Conservation (phyloP, 2,329 filamentous ascomycete genomes). For the Aureobasidium sp. region DNA sequence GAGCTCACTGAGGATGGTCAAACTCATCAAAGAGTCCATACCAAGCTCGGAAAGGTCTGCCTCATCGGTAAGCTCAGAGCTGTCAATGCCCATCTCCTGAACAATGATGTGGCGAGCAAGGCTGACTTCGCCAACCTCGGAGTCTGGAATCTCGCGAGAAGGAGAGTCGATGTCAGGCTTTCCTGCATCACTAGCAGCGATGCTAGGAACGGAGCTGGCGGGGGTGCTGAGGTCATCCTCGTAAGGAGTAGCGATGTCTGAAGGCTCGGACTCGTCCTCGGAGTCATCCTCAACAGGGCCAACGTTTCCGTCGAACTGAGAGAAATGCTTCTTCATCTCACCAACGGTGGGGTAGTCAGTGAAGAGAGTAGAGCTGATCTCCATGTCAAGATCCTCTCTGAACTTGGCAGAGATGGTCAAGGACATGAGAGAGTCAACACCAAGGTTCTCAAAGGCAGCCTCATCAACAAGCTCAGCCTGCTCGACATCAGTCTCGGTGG, state of each 20-base stretch:
- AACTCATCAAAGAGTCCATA: constrained; percentile 46
- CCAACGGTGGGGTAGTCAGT: constrained; percentile 52
- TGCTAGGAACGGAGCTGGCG: constrained; percentile 40
- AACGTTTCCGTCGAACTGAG: constrained; percentile 39
- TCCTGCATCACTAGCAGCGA: constrained; percentile 31
- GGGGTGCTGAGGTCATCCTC: constrained; percentile 37
- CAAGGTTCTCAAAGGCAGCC: constrained; percentile 53
- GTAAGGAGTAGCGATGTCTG: constrained; percentile 35
- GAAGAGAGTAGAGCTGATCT: constrained; percentile 51
- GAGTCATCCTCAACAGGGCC: constrained; percentile 26
- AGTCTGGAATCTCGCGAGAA: constrained; percentile 24
- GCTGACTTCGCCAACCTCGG: constrained; percentile 32
- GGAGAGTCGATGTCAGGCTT: constrained; percentile 29
- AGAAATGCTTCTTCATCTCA: constrained; percentile 50
- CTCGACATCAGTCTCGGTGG: constrained; percentile 55
- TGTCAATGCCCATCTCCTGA: constrained; percentile 57
- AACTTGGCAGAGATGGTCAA: constrained; percentile 54
- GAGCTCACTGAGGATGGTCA: constrained; percentile 43
- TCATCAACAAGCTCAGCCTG: constrained; percentile 51
- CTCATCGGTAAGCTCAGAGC: constrained; percentile 44
- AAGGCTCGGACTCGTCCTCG: constrained; percentile 34
- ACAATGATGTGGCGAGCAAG: constrained; percentile 42
- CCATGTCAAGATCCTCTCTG: constrained; percentile 52
- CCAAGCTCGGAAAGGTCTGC: constrained; percentile 54
- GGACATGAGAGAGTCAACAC: constrained; percentile 54